Percentiles rank a stretch among this genome's conserved stretches.
These are phyloP conservation scores for Catenaria anguillulae DNA, from an alignment of 371 early-diverging fungal genomes.

Conservation along the genomic window DNA sequence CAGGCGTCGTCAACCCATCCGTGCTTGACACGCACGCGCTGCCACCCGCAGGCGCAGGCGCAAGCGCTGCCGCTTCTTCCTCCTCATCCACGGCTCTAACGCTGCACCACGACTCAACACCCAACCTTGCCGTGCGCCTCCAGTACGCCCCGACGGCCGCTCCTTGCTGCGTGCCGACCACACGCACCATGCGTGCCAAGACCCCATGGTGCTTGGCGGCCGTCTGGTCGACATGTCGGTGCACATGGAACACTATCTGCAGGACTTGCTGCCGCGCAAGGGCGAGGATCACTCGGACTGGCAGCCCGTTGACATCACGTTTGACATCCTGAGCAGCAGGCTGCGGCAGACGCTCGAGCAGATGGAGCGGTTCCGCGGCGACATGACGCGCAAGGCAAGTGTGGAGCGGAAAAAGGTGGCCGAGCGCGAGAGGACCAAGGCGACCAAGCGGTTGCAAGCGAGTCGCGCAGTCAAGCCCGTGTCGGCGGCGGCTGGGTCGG, in stretches of 20 bases:
- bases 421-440: neutral
- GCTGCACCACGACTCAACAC: no score
- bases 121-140: neutral
- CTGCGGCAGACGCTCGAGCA: neutral
- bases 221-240: neutral
- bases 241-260: neutral
- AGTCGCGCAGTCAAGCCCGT: neutral
- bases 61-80: no score
- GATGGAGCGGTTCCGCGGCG: neutral
- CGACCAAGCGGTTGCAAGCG: neutral
- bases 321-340: neutral
- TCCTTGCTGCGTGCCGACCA: conserved; percentile 1
- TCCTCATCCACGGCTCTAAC: no score
- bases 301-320: conserved; percentile 1
- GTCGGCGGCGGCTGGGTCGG: neutral
- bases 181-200: neutral
- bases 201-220: neutral
- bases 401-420: no score
- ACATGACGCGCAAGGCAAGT: neutral
- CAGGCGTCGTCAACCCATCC: no score
- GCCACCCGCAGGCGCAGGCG: no score
- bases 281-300: neutral
- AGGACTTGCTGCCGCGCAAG: conserved; percentile 2
- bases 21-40: no score
- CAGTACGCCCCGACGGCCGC: neutral